Evolutionary conservation across 2,329 filamentous ascomycete genomes (phyloP), one percentile per base, ranked within the genome.

Genomic region (Onygenales sp.): DNA sequence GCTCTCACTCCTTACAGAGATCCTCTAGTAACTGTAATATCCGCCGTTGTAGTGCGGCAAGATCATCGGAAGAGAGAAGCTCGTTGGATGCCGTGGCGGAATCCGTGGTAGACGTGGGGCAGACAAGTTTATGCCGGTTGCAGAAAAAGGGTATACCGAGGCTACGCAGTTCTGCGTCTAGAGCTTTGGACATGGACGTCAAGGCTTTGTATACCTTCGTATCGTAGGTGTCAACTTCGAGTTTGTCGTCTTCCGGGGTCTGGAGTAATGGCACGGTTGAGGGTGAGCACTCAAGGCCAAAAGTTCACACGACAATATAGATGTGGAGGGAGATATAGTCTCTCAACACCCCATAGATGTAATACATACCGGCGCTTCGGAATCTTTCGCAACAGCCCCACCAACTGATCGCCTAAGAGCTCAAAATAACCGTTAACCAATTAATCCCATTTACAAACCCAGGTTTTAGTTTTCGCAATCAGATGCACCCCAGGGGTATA

Each of bases 61-160:
- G 59, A 50, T 78, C 74, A 3, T 64, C 62, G 35, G 68, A 69
- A 5, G 71, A 64, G 43, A 78, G 63, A 50, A 61, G 61, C 1
- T 44, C 60, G 43, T 60, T 65, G 44, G 53, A 43, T 9, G 41
- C 50, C n/a, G 55, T 55, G 32, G 43, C 33, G 7, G 35, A 35
- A 46, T 33, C 32, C 5, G 50, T 36, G 27, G n/a, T n/a, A 8
- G 17, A 27, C 14, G 53, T 31, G 21, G 21, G 7, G 44, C 33
- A 8, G 33, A 80, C 66, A 36, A 78, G 60, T 9, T 72, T 69
- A 42, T 67, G 59, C 53, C 70, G 72, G 32, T 78, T 76, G 5
- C 75, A 77, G 61, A 83, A 85, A 63, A 85, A 84, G 0, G 82
- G 82, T 38, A 85, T 76, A 7, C 78, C 80, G 35, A 86, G 64